Conservation (phyloP, 2,329 filamentous ascomycete genomes). For the Rutstroemia sydowiana region DNA sequence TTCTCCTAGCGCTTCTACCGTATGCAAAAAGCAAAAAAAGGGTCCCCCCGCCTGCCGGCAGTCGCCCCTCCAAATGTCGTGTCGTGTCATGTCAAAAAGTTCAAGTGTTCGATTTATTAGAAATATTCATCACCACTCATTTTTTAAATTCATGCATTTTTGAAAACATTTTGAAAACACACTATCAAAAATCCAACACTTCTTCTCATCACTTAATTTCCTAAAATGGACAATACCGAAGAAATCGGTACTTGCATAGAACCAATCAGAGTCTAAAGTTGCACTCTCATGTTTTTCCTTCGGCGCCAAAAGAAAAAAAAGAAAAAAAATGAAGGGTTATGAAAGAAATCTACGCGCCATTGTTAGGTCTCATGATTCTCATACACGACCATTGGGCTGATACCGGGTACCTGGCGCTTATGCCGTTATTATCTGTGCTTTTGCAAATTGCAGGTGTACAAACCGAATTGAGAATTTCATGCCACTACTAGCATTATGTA, state of each 20-base stretch:
- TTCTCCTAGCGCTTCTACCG: conserved; percentile 10
- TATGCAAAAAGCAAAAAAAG: no score
- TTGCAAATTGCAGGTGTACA: background rate
- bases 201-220: background rate
- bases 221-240: background rate
- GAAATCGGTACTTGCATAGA: background rate
- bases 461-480: background rate
- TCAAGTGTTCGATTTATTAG: background rate
- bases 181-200: background rate
- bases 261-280: conserved; percentile 1
- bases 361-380: background rate
- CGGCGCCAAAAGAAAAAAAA: conserved; percentile 1
- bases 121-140: conserved; percentile 5
- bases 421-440: background rate
- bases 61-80: conserved; percentile 3
- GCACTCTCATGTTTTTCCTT: background rate
- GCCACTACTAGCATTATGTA: background rate
- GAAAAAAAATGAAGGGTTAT: background rate
- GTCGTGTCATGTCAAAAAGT: conserved; percentile 8
- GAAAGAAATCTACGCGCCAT: conserved; percentile 1
- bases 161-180: background rate
- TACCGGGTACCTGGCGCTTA: conserved; percentile 10
- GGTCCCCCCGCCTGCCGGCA: conserved; percentile 6
- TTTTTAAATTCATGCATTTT: conserved; percentile 1
- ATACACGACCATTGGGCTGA: background rate